These are phyloP conservation scores for Lobulomyces angularis DNA, from an alignment of 192 early-diverging fungal genomes.

Conservation along the genomic window DNA sequence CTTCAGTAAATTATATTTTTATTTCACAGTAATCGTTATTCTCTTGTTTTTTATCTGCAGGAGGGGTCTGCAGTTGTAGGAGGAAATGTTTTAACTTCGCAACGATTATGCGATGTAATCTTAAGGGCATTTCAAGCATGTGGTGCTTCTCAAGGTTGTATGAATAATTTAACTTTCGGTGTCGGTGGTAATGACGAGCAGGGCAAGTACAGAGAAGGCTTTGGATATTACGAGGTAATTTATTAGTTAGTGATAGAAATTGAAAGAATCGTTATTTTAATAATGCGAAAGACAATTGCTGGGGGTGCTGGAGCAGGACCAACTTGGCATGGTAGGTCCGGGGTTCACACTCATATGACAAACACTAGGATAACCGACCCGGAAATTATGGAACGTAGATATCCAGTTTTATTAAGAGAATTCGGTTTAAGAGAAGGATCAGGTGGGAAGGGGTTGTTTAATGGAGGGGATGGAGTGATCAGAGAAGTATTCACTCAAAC, in stretches of 20 bases:
- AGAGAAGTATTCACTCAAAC: conserved; percentile 42
- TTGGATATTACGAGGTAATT: conserved; percentile 97
- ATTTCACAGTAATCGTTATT: no score
- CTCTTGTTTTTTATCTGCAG: no score
- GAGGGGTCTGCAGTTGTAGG: conserved; percentile 96
- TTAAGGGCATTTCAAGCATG: conserved; percentile 79
- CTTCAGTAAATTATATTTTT: conserved; percentile 58
- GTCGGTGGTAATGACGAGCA: conserved; percentile 44
- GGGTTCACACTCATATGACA: conserved; percentile 75
- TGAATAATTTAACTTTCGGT: conserved; percentile 97
- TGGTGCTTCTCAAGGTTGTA: conserved; percentile 83
- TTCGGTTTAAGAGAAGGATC: conserved; percentile 60
- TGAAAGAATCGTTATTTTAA: neutral
- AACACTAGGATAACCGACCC: conserved; percentile 97
- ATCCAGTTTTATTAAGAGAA: conserved; percentile 76
- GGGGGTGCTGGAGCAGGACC: conserved; percentile 76
- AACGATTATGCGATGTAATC: conserved; percentile 84
- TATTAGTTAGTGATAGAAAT: conserved; percentile 24
- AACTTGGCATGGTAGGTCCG: conserved; percentile 71
- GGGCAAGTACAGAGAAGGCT: conserved; percentile 49
- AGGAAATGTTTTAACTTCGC: conserved; percentile 90
- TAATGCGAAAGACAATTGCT: conserved; percentile 4
- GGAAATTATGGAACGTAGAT: conserved; percentile 83
- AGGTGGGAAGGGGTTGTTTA: conserved; percentile 64
- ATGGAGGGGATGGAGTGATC: conserved; percentile 80